These are phyloP conservation scores for Xanthoconium separans DNA, from an alignment of 1,284 basidiomycete species.

Conservation along the genomic window DNA sequence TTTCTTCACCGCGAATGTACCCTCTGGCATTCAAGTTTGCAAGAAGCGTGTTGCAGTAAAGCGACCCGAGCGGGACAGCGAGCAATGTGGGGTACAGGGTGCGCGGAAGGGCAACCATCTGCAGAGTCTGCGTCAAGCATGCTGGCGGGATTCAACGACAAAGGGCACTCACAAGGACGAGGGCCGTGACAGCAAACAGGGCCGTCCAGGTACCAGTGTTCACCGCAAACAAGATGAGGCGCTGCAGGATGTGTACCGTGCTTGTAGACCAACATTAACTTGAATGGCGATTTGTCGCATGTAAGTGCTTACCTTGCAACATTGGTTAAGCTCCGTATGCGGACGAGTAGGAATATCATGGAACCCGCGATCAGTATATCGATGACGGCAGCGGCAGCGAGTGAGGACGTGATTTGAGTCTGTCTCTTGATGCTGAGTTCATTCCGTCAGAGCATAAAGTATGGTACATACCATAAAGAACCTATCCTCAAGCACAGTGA, in stretches of 20 bases:
- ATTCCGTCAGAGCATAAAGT: neutral
- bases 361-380: slow-evolving; percentile 10
- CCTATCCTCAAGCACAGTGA: too few species aligned
- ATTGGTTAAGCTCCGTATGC: neutral
- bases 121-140: neutral
- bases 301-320: neutral
- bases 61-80: slow-evolving; percentile 4
- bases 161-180: slow-evolving; percentile 9
- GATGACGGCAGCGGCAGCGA: neutral
- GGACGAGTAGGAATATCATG: slow-evolving; percentile 9
- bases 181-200: slow-evolving; percentile 8
- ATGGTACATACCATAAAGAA: neutral
- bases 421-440: neutral
- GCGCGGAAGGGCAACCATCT: neutral
- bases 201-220: too few species aligned
- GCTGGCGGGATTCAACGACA: neutral
- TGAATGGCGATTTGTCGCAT: neutral
- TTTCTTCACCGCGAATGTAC: slow-evolving; percentile 3
- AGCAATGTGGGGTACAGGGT: neutral
- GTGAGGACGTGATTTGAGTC: neutral
- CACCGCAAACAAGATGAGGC: slow-evolving; percentile 10
- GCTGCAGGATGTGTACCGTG: slow-evolving; percentile 1
- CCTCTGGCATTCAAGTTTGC: slow-evolving; percentile 14
- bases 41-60: slow-evolving; percentile 18
- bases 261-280: slow-evolving; percentile 1